Percentiles rank a stretch among this genome's conserved stretches.
Evolutionary conservation across 306 rosid species (phyloP).

Genomic region (Arachis stenosperma): DNA sequence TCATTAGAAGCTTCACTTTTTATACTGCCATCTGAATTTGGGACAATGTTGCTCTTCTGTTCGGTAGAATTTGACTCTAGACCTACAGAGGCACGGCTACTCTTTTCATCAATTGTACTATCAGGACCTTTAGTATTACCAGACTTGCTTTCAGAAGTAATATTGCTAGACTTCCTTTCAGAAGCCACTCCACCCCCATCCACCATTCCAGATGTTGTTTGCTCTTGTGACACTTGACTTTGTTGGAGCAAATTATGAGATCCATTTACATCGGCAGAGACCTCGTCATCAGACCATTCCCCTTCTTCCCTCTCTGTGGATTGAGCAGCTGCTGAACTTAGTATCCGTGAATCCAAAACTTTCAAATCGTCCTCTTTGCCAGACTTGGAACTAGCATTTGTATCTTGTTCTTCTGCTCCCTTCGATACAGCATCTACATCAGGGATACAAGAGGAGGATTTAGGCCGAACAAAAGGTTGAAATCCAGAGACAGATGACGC

Average conservation of each 20-base stretch:
- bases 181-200: constrained; percentile 46
- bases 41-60: constrained; percentile 54
- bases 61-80: constrained; percentile 54
- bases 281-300: constrained; percentile 97
- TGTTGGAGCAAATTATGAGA: constrained; percentile 50
- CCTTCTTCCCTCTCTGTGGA: constrained; percentile 93
- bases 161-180: constrained; percentile 52
- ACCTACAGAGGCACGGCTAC: constrained; percentile 52
- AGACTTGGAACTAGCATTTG: constrained; percentile 44
- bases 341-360: constrained; percentile 45
- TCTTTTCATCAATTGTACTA: constrained; percentile 50
- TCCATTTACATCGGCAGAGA: constrained; percentile 59
- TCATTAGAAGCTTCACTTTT: constrained; percentile 65
- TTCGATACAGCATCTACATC: constrained; percentile 55
- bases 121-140: constrained; percentile 51
- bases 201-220: constrained; percentile 43
- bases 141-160: constrained; percentile 53
- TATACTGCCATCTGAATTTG: constrained; percentile 58
- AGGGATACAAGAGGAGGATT: constrained; percentile 46
- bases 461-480: constrained; percentile 91
- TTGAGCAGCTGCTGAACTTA: constrained; percentile 46
- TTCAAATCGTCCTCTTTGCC: constrained; percentile 51
- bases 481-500: constrained; percentile 88
- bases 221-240: constrained; percentile 55
- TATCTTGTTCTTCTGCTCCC: constrained; percentile 47